Percentiles rank a stretch among this genome's conserved stretches.
Conservation (phyloP, 768 basidiomycete species). For the Mycena epipterygia region DNA sequence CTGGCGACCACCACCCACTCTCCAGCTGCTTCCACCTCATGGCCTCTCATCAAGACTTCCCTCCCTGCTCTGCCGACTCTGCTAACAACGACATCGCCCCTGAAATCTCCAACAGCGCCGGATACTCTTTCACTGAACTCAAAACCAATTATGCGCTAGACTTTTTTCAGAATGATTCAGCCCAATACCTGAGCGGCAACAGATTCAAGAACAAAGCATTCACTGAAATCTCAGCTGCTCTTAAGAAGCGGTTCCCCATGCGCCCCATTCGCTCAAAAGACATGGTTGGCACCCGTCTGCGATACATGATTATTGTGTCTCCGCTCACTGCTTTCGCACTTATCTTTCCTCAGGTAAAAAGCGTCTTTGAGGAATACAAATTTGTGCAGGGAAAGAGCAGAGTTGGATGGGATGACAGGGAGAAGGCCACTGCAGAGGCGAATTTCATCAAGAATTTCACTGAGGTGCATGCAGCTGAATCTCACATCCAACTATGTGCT, state of each 20-base stretch:
- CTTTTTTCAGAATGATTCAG: background rate
- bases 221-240: background rate
- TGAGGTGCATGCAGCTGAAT: constrained; percentile 8
- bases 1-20: constrained; percentile 1
- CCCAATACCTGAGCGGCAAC: constrained; percentile 11
- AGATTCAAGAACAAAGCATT: constrained; percentile 3
- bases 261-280: constrained; percentile 5
- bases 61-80: background rate
- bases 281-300: background rate
- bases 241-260: background rate
- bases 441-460: constrained; percentile 1
- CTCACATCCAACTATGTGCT: background rate
- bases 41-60: background rate
- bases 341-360: constrained; percentile 19
- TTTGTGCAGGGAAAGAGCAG: constrained; percentile 15
- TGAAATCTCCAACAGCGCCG: background rate
- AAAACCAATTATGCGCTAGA: constrained; percentile 10
- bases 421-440: constrained; percentile 4
- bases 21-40: background rate
- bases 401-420: constrained; percentile 23
- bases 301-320: constrained; percentile 1
- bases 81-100: background rate
- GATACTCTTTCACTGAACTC: background rate
- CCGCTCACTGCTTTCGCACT: background rate
- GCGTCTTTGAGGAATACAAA: constrained; percentile 5